Base-by-base conservation (phyloP, 768 basidiomycete genomes). In the Pleurotus djamor region DNA sequence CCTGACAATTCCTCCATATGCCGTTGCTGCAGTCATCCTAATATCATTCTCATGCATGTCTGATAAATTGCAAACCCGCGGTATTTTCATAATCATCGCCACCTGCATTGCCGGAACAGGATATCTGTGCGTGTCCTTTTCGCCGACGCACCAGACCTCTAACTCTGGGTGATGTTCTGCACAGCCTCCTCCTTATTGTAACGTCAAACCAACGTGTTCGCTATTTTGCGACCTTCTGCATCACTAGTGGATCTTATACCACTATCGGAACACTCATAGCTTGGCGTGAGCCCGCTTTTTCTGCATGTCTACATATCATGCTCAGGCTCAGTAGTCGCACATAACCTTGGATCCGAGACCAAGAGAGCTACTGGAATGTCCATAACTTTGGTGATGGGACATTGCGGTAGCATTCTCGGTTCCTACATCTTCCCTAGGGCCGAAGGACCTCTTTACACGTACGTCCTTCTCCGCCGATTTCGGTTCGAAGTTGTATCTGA, bases 1-100 rank as follows among this genome's bases (percentile, higher is more conserved):
- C 1, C 78, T 91, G 52, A 91, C 91, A 0, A 90, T 94, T 4
- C 91, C 91, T 2, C 92, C 92, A 2, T 93, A 94, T 66, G 87
- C 84, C 1, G 85, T 87, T 16, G 83, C 86, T 2, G 83, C 89
- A 0, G 72, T 86, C 9, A 79, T 90, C n/a, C 76, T 92, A 37
- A 74, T 84, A 33, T 35, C 72, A 2, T 79, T 85, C 56, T 84
- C 86, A 1, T 89, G 79, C 67, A 65, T 75, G 4, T 89, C 92
- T 2, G 90, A 92, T 69, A 77, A 82, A 56, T 67, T 87, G 16
- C 88, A 90, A 65, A 83, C 72, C 50, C 82, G 91, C 37, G 79
- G 81, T 6, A 63, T 76, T 9, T 78, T 82, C 63, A 79, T 85
- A 72, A 65, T 74, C 7, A 65, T 74, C 13, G 72, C 82, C 3